These are phyloP conservation scores for Gaeumannomyces sp. DNA, from an alignment of 2,329 filamentous ascomycete genomes.

Conservation along the genomic window DNA sequence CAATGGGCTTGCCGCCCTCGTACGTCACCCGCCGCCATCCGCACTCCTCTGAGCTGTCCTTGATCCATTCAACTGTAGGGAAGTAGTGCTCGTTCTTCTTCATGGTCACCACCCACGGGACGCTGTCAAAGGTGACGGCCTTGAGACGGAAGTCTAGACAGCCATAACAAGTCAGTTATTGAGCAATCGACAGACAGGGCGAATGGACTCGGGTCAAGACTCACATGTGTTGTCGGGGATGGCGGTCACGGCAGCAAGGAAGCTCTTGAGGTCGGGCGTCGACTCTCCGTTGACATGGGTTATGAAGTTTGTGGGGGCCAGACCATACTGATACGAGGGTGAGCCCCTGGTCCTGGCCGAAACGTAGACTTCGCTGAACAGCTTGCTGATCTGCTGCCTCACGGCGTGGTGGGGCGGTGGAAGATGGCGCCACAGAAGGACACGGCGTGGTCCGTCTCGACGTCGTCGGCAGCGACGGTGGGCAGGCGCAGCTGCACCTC, in stretches of 20 bases:
- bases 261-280: constrained; percentile 75
- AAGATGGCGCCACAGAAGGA: constrained; percentile 93
- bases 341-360: constrained; percentile 78
- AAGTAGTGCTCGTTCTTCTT: constrained; percentile 99
- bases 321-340: constrained; percentile 80
- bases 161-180: not conserved
- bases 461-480: constrained; percentile 80
- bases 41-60: constrained; percentile 51
- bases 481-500: constrained; percentile 72
- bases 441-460: constrained; percentile 88
- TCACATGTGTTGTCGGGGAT: constrained; percentile 92
- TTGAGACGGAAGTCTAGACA: constrained; percentile 78
- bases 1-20: constrained; percentile 45
- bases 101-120: constrained; percentile 99
- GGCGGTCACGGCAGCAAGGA: constrained; percentile 73
- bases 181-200: not conserved
- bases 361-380: constrained; percentile 95
- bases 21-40: constrained; percentile 61
- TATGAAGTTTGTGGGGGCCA: constrained; percentile 96
- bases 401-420: constrained; percentile 91
- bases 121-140: constrained; percentile 97
- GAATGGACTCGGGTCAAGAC: constrained; percentile 21
- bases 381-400: constrained; percentile 91
- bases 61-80: constrained; percentile 64
- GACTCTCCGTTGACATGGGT: constrained; percentile 87